Conservation (phyloP, 257 asterid species). For the Osmanthus fragrans region DNA sequence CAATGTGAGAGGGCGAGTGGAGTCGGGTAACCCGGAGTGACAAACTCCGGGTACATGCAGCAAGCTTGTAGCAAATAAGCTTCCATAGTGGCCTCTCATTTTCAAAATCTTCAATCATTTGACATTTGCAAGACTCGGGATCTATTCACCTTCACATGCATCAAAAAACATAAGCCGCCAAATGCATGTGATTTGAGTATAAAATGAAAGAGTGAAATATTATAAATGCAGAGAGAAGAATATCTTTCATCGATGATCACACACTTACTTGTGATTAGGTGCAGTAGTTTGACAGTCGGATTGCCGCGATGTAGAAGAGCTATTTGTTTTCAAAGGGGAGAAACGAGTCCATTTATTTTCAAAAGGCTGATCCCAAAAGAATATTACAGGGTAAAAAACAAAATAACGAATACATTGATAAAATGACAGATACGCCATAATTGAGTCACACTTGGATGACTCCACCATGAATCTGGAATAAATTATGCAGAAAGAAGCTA, state of each 20-base stretch:
- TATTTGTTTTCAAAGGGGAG: conserved; percentile 42
- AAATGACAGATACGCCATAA: not conserved
- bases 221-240: not conserved
- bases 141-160: conserved; percentile 73
- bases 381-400: conserved; percentile 22
- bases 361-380: conserved; percentile 45
- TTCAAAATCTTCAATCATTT: conserved; percentile 61
- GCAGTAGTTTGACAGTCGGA: conserved; percentile 55
- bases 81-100: conserved; percentile 88
- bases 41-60: no score
- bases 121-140: conserved; percentile 71
- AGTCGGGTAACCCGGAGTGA: no score
- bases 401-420: not conserved
- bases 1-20: no score
- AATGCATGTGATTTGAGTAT: conserved; percentile 18
- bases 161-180: conserved; percentile 27
- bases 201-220: conserved; percentile 11
- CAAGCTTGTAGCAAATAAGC: conserved; percentile 90
- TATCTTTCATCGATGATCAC: not conserved
- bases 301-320: conserved; percentile 51
- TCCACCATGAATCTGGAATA: not conserved
- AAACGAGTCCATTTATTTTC: conserved; percentile 67
- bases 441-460: not conserved
- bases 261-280: conserved; percentile 67
- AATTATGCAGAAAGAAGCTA: conserved; percentile 7